Evolutionary conservation across 2,329 filamentous ascomycete species (phyloP).

Genomic region (Fusarium protoensiforme): DNA sequence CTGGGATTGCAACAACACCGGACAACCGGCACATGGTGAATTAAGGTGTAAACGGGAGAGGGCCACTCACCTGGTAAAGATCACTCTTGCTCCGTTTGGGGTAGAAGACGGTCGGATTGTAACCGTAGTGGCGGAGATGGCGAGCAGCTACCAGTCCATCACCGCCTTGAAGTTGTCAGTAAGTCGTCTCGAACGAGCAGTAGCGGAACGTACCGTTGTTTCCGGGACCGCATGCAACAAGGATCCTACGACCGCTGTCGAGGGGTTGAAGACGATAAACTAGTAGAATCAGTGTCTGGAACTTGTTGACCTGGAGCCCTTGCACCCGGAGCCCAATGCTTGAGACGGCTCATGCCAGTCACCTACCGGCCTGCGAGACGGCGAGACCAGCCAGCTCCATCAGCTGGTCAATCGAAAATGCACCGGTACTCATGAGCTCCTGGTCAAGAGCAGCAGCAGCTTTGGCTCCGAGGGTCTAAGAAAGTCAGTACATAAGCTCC

Average conservation of each 20-base stretch:
- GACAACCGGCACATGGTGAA: conserved; percentile 8
- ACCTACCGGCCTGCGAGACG: conserved; percentile 85
- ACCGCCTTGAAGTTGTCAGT: conserved; percentile 68
- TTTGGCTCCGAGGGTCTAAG: conserved; percentile 85
- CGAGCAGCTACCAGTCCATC: conserved; percentile 95
- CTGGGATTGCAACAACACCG: neutral
- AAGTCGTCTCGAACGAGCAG: neutral
- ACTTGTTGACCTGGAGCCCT: neutral
- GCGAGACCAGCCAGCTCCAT: conserved; percentile 97
- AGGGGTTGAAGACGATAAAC: conserved; percentile 88
- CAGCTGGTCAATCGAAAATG: conserved; percentile 94
- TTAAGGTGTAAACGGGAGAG: conserved; percentile 1
- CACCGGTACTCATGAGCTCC: conserved; percentile 89
- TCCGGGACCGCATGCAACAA: conserved; percentile 91
- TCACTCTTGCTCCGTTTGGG: conserved; percentile 93
- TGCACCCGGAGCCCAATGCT: neutral
- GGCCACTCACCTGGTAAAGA: conserved; percentile 76
- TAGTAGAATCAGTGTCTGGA: conserved; percentile 47
- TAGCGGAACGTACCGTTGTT: conserved; percentile 68
- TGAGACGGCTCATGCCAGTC: neutral
- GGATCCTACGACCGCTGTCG: conserved; percentile 74
- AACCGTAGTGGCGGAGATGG: conserved; percentile 92
- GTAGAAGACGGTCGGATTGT: conserved; percentile 89
- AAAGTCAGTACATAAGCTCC: conserved; percentile 10
- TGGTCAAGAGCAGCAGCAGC: conserved; percentile 89